Evolutionary conservation across 306 rosid genomes (phyloP).

Genomic region (Cotoneaster glaucophyllus): DNA sequence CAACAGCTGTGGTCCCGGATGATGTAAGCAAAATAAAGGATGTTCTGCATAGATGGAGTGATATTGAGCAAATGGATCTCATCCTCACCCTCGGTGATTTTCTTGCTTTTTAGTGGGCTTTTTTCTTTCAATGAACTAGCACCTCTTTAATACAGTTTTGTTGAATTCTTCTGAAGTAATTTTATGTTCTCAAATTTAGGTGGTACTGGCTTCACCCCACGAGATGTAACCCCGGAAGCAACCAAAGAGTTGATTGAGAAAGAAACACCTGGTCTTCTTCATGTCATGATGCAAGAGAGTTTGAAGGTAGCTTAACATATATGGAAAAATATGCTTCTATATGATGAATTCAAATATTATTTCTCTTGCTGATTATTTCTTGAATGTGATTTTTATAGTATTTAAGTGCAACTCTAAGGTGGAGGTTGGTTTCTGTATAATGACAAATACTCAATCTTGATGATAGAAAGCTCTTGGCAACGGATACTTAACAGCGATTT

Average conservation of each 20-base stretch:
- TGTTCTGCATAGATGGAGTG: constrained; percentile 71
- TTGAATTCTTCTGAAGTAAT: constrained; percentile 9
- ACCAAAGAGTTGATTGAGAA: constrained; percentile 76
- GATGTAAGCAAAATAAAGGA: constrained; percentile 64
- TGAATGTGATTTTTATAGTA: not conserved
- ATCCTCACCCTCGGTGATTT: constrained; percentile 77
- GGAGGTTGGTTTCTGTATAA: not conserved
- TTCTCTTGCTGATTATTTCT: not conserved
- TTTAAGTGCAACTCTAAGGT: not conserved
- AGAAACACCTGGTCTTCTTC: constrained; percentile 85
- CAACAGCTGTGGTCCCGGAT: constrained; percentile 69
- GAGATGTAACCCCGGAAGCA: constrained; percentile 95
- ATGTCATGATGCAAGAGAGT: constrained; percentile 92
- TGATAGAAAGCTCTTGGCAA: not conserved
- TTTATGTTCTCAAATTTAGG: constrained; percentile 40
- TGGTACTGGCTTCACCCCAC: constrained; percentile 78
- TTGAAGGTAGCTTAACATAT: constrained; percentile 47
- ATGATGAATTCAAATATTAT: not conserved
- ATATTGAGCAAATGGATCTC: constrained; percentile 70
- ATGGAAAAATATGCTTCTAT: not conserved
- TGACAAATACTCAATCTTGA: too few relatives aligned
- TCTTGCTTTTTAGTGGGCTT: not conserved
- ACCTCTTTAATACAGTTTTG: constrained; percentile 1
- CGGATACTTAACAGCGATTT: not conserved
- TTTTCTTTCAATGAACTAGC: constrained; percentile 1